These are phyloP conservation scores for Aspergillaceae sp. DNA, from an alignment of 2,329 filamentous ascomycete species.

Conservation along the genomic window DNA sequence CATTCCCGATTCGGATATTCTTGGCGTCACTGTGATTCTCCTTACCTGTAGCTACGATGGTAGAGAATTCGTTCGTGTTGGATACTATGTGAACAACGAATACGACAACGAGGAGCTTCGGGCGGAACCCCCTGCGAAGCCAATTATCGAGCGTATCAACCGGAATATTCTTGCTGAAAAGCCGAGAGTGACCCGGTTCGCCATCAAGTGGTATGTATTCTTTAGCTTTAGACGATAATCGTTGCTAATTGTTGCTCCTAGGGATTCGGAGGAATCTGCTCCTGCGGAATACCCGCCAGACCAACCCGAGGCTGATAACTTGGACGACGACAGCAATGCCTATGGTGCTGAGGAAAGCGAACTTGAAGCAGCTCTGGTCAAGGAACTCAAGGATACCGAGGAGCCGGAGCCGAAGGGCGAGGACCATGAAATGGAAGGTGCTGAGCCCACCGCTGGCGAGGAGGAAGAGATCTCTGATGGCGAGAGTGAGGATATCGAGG, in stretches of 20 bases:
- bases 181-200: conserved; percentile 91
- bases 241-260: conserved; percentile 29
- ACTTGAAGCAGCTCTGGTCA: conserved; percentile 55
- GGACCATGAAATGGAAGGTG: conserved; percentile 68
- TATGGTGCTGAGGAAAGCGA: conserved; percentile 89
- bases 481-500: conserved; percentile 70
- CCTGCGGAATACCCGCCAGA: conserved; percentile 94
- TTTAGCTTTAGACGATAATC: not conserved
- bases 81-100: conserved; percentile 99
- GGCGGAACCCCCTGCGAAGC: conserved; percentile 83
- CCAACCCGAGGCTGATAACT: conserved; percentile 86
- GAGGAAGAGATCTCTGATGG: conserved; percentile 66
- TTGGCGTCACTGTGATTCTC: conserved; percentile 94
- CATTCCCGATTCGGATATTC: conserved; percentile 89
- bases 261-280: conserved; percentile 96
- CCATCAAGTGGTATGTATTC: conserved; percentile 79
- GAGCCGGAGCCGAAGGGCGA: conserved; percentile 39
- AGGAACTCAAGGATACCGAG: conserved; percentile 43
- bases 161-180: conserved; percentile 95
- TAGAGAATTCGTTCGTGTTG: conserved; percentile 92
- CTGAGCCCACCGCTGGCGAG: conserved; percentile 45
- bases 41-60: conserved; percentile 94
- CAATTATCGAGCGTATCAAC: conserved; percentile 81
- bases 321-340: conserved; percentile 70
- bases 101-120: conserved; percentile 88